Evolutionary conservation across 371 early-diverging fungal genomes (phyloP).

Genomic region (Syncephalis plumigaleata): DNA sequence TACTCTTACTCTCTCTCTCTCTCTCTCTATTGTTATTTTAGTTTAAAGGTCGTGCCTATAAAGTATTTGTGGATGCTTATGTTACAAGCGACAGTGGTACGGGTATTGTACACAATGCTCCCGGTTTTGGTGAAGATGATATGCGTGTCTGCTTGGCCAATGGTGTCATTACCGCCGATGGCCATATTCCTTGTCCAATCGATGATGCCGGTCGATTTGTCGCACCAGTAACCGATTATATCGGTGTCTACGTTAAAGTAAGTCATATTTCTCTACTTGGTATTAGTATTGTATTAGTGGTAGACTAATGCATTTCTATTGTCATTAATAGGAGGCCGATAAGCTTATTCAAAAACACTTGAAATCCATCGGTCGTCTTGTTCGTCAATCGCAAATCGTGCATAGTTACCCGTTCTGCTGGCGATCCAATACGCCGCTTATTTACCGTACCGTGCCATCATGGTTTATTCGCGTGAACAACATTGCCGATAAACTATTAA

Average conservation of each 20-base stretch:
- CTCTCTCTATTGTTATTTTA: too few species aligned
- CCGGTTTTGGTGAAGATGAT: conserved; percentile 99
- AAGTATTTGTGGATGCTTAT: conserved; percentile 79
- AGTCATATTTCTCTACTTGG: too few species aligned
- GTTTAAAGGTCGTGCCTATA: conserved; percentile 70
- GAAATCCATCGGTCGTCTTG: conserved; percentile 67
- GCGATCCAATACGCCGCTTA: conserved; percentile 95
- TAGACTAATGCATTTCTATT: too few species aligned
- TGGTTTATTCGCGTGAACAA: conserved; percentile 97
- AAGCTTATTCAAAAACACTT: conserved; percentile 88
- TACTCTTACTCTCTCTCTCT: too few species aligned
- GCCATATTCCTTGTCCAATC: conserved; percentile 87
- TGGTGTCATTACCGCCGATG: conserved; percentile 73
- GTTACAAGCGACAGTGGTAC: conserved; percentile 97
- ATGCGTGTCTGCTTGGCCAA: conserved; percentile 85
- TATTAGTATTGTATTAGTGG: too few species aligned
- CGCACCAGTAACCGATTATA: conserved; percentile 63
- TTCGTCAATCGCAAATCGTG: conserved; percentile 73
- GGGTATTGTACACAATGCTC: conserved; percentile 99
- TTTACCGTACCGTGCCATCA: conserved; percentile 96
- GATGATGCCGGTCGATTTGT: conserved; percentile 90
- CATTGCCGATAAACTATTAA: conserved; percentile 70
- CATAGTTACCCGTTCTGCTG: conserved; percentile 96
- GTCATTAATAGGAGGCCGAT: conserved; percentile 60
- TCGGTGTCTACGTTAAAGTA: conserved; percentile 78